Conservation (phyloP, 2,329 filamentous ascomycete genomes). For the Sclerotinia spermophila region DNA sequence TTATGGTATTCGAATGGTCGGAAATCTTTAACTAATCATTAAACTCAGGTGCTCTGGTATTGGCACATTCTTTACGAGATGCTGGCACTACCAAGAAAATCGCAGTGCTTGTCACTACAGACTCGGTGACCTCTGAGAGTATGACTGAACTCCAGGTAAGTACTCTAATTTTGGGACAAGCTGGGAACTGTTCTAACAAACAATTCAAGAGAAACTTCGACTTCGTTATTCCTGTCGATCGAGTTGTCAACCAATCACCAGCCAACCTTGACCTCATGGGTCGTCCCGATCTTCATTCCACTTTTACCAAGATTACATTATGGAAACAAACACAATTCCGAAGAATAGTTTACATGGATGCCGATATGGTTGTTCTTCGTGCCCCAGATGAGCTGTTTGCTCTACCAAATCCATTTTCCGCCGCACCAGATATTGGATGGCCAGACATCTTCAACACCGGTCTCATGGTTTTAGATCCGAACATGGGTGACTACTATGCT, state of each 20-base stretch:
- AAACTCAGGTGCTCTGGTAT: constrained; percentile 74
- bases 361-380: constrained; percentile 85
- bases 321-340: constrained; percentile 90
- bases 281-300: constrained; percentile 81
- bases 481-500: constrained; percentile 83
- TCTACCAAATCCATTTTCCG: constrained; percentile 55
- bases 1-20: constrained; percentile 17
- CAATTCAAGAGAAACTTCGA: constrained; percentile 72
- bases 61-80: constrained; percentile 93
- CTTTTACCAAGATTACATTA: constrained; percentile 93
- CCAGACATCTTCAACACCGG: constrained; percentile 98
- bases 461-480: constrained; percentile 85
- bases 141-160: constrained; percentile 74
- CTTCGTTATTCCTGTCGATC: constrained; percentile 78
- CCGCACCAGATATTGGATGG: constrained; percentile 95
- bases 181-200: constrained; percentile 21
- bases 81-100: constrained; percentile 81
- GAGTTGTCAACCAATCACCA: constrained; percentile 71
- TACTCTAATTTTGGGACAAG: background rate
- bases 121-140: constrained; percentile 70
- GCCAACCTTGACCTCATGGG: constrained; percentile 90
- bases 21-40: constrained; percentile 27
- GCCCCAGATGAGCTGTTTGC: constrained; percentile 92
- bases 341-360: constrained; percentile 91
- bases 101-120: constrained; percentile 76